phyloP scores from a whole-genome alignment of 805 yeast genomes.

The Metschnikowia continentalis region DNA sequence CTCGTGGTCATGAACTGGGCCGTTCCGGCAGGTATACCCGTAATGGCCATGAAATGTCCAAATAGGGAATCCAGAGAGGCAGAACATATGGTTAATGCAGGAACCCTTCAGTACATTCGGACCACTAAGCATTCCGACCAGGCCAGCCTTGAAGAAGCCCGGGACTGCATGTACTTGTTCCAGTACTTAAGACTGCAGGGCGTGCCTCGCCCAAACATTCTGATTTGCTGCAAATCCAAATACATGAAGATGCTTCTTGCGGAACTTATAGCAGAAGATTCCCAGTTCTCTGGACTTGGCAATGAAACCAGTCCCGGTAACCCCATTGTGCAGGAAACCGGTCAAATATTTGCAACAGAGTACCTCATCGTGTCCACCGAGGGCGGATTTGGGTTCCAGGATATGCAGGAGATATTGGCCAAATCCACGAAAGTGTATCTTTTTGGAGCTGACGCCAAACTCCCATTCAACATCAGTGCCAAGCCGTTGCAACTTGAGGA shows the following conservation, averaged over 20 bases:
- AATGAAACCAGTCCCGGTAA: slow-evolving; percentile 6
- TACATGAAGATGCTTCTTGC: slow-evolving; percentile 40
- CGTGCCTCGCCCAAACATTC: slow-evolving; percentile 35
- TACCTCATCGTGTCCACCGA: slow-evolving; percentile 10
- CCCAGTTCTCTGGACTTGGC: slow-evolving; percentile 18
- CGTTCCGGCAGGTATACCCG: neutral
- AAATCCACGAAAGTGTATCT: slow-evolving; percentile 7
- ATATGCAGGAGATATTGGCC: slow-evolving; percentile 3
- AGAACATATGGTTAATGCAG: neutral
- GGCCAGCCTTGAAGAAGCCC: slow-evolving; percentile 36
- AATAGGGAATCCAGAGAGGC: neutral
- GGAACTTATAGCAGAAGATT: slow-evolving; percentile 34
- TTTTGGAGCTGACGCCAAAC: slow-evolving; percentile 6
- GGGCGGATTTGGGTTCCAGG: slow-evolving; percentile 3
- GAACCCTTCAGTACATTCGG: neutral
- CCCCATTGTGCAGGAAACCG: slow-evolving; percentile 10
- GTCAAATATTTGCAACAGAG: slow-evolving; percentile 3
- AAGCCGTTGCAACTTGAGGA: slow-evolving; percentile 6
- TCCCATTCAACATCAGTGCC: slow-evolving; percentile 6
- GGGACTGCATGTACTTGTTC: slow-evolving; percentile 41
- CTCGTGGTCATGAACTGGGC: slow-evolving; percentile 2
- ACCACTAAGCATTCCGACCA: neutral
- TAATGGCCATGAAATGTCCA: no score
- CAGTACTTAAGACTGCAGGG: slow-evolving; percentile 45
- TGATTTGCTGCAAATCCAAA: slow-evolving; percentile 38